Conservation (phyloP, 1,284 basidiomycete genomes). For the Grifola frondosa region DNA sequence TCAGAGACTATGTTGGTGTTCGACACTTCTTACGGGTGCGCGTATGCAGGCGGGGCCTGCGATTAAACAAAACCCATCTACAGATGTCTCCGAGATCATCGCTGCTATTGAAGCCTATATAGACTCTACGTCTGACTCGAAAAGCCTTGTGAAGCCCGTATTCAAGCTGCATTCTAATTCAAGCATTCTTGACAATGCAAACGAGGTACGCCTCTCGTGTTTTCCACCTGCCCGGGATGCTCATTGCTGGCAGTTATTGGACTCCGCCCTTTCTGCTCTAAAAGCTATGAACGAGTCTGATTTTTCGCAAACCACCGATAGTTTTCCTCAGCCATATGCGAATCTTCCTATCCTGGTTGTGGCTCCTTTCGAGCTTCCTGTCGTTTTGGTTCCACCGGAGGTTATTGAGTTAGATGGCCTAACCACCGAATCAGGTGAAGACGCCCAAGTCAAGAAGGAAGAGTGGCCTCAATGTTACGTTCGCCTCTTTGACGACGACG, state of each 20-base stretch:
- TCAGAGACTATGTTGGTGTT: conserved; percentile 3
- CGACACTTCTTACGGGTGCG: conserved; percentile 7
- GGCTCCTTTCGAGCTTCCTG: conserved; percentile 67
- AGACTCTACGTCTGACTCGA: conserved; percentile 55
- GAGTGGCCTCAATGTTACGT: conserved; percentile 76
- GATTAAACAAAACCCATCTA: conserved; percentile 50
- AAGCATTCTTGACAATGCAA: conserved; percentile 45
- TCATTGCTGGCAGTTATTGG: conserved; percentile 50
- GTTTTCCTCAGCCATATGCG: conserved; percentile 69
- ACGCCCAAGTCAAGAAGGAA: conserved; percentile 68
- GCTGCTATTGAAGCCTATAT: conserved; percentile 63
- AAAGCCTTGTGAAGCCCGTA: conserved; percentile 62
- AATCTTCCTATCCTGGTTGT: conserved; percentile 45
- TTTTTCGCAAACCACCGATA: conserved; percentile 53
- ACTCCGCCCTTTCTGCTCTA: conserved; percentile 57
- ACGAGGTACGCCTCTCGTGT: conserved; percentile 50
- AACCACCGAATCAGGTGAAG: conserved; percentile 62
- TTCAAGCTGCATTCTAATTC: conserved; percentile 47
- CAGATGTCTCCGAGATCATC: conserved; percentile 62
- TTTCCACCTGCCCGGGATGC: not conserved
- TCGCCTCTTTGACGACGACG: conserved; percentile 79
- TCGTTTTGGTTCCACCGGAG: conserved; percentile 85
- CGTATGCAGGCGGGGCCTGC: conserved; percentile 53
- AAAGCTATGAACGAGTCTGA: conserved; percentile 53
- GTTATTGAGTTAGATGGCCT: conserved; percentile 75